Evolutionary conservation across 768 basidiomycete genomes (phyloP).

Genomic region (Mycena indigotica): DNA sequence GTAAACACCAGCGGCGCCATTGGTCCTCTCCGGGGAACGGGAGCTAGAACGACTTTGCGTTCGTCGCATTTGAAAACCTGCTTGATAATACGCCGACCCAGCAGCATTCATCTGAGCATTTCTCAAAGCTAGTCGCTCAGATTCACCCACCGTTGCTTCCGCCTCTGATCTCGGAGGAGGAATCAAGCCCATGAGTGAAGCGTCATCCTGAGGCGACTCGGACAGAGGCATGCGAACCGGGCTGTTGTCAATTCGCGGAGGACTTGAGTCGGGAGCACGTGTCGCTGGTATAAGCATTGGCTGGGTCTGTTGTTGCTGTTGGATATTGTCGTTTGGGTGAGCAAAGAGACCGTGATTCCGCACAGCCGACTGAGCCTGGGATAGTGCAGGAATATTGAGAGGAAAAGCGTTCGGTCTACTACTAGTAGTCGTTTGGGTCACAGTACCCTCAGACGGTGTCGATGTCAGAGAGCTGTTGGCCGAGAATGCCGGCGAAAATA

Average conservation of each 20-base stretch:
- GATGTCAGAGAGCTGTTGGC: constrained; percentile 45
- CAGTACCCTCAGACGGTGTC: constrained; percentile 25
- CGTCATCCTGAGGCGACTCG: constrained; percentile 21
- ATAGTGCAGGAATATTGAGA: constrained; percentile 27
- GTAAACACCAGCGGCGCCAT: not conserved
- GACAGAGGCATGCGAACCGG: constrained; percentile 11
- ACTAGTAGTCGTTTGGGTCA: constrained; percentile 15
- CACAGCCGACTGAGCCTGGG: constrained; percentile 28
- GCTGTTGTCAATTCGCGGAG: too few relatives aligned
- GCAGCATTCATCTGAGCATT: constrained; percentile 48
- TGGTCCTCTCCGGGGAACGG: constrained; percentile 3
- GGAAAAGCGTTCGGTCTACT: constrained; percentile 23
- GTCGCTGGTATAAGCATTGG: constrained; percentile 5
- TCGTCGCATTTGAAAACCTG: constrained; percentile 1
- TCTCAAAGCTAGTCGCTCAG: constrained; percentile 40
- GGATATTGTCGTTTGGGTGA: constrained; percentile 11
- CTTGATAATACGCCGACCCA: constrained; percentile 39
- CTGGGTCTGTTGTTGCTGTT: constrained; percentile 4
- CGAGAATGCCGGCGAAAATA: constrained; percentile 45
- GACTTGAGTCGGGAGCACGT: too few relatives aligned
- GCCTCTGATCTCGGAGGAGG: constrained; percentile 36
- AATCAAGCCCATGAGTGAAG: constrained; percentile 22
- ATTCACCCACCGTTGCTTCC: constrained; percentile 38
- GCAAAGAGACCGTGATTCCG: constrained; percentile 24
- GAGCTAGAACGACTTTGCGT: constrained; percentile 2